Evolutionary conservation across 306 rosid species (phyloP).

Genomic region (Abrus pulchellus): DNA sequence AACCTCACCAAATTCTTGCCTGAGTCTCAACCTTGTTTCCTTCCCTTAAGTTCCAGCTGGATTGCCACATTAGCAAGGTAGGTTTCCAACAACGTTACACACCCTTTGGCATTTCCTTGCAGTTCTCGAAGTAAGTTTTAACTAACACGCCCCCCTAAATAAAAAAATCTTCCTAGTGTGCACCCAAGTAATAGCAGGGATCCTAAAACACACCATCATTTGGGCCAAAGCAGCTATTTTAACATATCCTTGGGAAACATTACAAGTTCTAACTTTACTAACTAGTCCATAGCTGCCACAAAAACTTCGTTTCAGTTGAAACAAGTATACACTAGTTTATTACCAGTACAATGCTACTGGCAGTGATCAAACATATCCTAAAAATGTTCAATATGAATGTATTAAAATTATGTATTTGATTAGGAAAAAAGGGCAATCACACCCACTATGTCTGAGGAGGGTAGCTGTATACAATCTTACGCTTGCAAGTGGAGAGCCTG

Average conservation of each 20-base stretch:
- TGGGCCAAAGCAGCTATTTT: neutral
- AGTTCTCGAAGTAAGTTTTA: neutral
- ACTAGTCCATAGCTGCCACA: neutral
- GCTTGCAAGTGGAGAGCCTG: no score
- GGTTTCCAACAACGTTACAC: neutral
- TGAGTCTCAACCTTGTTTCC: no score
- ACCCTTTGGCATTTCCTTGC: neutral
- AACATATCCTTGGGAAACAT: neutral
- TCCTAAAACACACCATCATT: neutral
- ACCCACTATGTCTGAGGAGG: no score
- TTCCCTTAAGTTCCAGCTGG: no score
- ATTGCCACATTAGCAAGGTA: no score
- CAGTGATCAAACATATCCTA: neutral
- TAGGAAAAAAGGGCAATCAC: no score
- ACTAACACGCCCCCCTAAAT: neutral
- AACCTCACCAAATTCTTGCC: no score
- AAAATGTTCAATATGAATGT: neutral
- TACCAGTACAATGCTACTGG: no score
- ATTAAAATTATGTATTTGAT: no score
- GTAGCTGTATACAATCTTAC: no score
- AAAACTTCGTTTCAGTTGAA: neutral
- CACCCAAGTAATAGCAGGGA: neutral
- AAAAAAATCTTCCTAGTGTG: neutral
- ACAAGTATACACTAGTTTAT: neutral
- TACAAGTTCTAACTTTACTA: neutral